phyloP scores from a whole-genome alignment of 805 yeast species.

The Ogataea populi-albae region DNA sequence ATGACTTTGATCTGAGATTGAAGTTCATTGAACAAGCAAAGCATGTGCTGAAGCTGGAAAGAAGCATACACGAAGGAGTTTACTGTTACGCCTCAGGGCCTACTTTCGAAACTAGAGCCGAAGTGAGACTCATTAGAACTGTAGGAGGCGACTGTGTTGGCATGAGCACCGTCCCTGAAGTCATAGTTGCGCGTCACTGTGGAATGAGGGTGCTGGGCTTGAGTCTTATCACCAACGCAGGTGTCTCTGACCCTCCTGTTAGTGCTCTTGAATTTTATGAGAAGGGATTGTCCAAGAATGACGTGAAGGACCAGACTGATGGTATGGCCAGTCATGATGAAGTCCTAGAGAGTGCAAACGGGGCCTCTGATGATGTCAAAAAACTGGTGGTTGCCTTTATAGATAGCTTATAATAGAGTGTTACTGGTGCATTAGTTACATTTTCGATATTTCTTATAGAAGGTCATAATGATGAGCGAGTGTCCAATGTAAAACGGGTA shows the following conservation, averaged over 20 bases:
- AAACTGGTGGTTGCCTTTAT: slow-evolving; percentile 61
- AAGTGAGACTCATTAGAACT: slow-evolving; percentile 65
- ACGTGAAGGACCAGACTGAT: slow-evolving; percentile 43
- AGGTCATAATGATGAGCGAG: too few species aligned
- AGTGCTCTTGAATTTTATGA: slow-evolving; percentile 51
- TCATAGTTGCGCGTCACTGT: slow-evolving; percentile 84
- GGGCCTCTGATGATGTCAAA: slow-evolving; percentile 81
- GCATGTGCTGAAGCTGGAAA: slow-evolving; percentile 39
- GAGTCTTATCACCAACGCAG: slow-evolving; percentile 81
- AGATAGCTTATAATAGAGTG: slow-evolving; percentile 13
- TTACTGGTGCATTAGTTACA: too few species aligned
- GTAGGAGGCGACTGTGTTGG: slow-evolving; percentile 95
- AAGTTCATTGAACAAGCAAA: slow-evolving; percentile 54
- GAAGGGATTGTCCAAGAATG: slow-evolving; percentile 27
- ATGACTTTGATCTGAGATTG: slow-evolving; percentile 68
- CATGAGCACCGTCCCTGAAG: slow-evolving; percentile 98
- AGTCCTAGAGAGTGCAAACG: slow-evolving; percentile 77
- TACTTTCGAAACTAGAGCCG: slow-evolving; percentile 90
- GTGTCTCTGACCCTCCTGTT: slow-evolving; percentile 67
- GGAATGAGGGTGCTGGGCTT: slow-evolving; percentile 81
- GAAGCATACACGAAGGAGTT: slow-evolving; percentile 81
- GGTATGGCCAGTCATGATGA: slow-evolving; percentile 93
- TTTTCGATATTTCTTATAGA: too few species aligned
- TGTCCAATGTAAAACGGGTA: too few species aligned
- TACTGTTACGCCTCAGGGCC: slow-evolving; percentile 90